Conservation (phyloP, 192 early-diverging fungal species). For the Fimicolochytrium jonesii region DNA sequence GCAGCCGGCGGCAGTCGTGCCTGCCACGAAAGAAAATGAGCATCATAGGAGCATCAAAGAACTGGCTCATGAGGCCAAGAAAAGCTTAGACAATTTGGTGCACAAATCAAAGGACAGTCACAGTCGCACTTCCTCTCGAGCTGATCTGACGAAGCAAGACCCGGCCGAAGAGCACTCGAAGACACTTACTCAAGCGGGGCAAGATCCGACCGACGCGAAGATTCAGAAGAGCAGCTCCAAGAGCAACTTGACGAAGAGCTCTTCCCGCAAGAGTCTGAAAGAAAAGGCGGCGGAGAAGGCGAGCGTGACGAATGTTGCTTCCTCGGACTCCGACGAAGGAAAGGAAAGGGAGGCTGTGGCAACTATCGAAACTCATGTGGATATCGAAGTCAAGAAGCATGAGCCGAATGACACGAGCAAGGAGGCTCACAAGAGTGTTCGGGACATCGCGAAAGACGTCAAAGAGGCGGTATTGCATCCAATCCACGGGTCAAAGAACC, state of each 20-base stretch:
- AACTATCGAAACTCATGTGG: background rate
- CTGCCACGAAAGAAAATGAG: background rate
- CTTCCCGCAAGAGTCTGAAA: background rate
- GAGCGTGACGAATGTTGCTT: too few relatives aligned
- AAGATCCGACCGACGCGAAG: background rate
- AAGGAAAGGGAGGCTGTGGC: background rate
- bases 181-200: background rate
- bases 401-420: too few relatives aligned
- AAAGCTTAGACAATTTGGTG: background rate
- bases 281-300: too few relatives aligned
- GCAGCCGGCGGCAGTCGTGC: background rate
- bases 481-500: background rate
- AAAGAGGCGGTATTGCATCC: background rate
- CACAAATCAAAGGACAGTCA: background rate
- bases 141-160: background rate
- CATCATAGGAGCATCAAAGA: slow-evolving; percentile 5
- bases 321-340: background rate
- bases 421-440: background rate
- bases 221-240: background rate
- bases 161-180: background rate
- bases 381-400: slow-evolving; percentile 7
- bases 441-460: background rate
- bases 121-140: background rate
- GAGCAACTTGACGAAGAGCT: background rate
- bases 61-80: slow-evolving; percentile 5